A percentile compares a stretch with the other conserved stretches of the same genome.
These are phyloP conservation scores for Oryza officinalis DNA, from an alignment of 176 grass and related monocot species.

Conservation along the genomic window DNA sequence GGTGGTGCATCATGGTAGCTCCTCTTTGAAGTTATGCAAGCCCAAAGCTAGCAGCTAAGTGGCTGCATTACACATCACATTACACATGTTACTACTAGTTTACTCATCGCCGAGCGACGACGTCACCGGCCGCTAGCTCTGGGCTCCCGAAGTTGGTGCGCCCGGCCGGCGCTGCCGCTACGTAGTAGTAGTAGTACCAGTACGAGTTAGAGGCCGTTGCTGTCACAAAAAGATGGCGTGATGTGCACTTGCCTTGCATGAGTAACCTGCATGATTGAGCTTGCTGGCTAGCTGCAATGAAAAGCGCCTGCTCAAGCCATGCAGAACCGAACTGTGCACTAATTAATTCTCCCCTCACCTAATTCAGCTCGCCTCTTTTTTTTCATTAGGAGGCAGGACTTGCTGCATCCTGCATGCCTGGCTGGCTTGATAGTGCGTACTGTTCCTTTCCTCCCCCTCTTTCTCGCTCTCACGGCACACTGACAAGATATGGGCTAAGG, in stretches of 20 bases:
- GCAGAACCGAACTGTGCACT: conserved; percentile 53
- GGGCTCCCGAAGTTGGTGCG: not conserved
- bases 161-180: not conserved
- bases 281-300: conserved; percentile 20
- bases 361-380: conserved; percentile 22
- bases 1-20: conserved; percentile 55
- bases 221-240: conserved; percentile 51
- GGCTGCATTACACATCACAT: conserved; percentile 47
- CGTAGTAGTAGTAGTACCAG: not conserved
- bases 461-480: conserved; percentile 26
- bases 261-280: conserved; percentile 57
- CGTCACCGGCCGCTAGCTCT: not conserved
- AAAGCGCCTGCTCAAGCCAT: conserved; percentile 38
- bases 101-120: conserved; percentile 1
- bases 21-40: conserved; percentile 75
- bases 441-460: conserved; percentile 15
- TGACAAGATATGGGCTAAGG: conserved; percentile 17
- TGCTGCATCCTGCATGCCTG: not conserved
- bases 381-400: not conserved
- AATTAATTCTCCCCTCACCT: conserved; percentile 44
- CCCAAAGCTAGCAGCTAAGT: conserved; percentile 42
- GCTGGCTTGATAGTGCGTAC: not conserved
- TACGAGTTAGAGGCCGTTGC: conserved; percentile 22
- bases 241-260: conserved; percentile 55
- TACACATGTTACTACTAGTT: conserved; percentile 17